Evolutionary conservation across 257 asterid genomes (phyloP).

Genomic region (Echites panduratus): DNA sequence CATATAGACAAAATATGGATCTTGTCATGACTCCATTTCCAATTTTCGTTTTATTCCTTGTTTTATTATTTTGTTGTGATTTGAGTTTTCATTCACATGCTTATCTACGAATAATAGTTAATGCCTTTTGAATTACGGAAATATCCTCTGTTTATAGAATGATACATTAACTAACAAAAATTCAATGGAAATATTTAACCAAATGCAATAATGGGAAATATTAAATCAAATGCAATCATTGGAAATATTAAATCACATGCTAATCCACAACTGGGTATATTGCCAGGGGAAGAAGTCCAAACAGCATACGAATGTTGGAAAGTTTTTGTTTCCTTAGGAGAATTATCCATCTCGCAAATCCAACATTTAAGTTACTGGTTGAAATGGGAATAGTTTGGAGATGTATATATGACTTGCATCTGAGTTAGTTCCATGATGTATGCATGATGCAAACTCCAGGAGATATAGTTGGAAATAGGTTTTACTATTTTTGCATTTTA

Average conservation of each 20-base stretch:
- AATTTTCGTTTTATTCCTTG: not conserved
- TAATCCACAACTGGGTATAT: not conserved
- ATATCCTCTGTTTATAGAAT: not conserved
- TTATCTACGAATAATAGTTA: not conserved
- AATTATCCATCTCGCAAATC: not conserved
- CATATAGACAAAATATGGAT: not conserved
- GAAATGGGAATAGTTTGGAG: not conserved
- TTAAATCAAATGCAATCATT: not conserved
- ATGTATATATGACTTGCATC: not conserved
- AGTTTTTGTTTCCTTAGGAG: not conserved
- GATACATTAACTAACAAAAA: not conserved
- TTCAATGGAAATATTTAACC: not conserved
- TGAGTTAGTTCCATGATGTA: not conserved
- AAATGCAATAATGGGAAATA: not conserved
- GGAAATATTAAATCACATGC: not conserved
- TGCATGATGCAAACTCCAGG: not conserved
- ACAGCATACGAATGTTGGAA: not conserved
- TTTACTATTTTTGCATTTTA: not conserved
- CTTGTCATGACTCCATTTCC: not conserved
- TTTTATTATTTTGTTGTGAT: not conserved
- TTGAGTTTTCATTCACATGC: not conserved
- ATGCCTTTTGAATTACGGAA: not conserved
- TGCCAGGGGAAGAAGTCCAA: not conserved
- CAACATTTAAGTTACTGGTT: not conserved
- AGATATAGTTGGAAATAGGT: not conserved